Evolutionary conservation across 495 filamentous ascomycete species (phyloP).

Genomic region (Neurospora sp.): DNA sequence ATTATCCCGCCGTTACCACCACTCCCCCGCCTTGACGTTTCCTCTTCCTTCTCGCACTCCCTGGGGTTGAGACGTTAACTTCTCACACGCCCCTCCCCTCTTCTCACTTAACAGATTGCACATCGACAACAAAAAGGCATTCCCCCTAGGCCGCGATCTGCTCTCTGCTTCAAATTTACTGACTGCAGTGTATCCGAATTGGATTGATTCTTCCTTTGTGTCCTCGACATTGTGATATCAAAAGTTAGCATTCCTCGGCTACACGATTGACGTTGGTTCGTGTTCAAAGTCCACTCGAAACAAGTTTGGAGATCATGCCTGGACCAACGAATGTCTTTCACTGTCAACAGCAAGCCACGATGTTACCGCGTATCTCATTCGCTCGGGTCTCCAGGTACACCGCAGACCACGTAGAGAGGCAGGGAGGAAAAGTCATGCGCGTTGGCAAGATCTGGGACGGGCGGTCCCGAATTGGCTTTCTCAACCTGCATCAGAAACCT

Average conservation of each 20-base stretch:
- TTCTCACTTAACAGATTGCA: not conserved
- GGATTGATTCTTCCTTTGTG: not conserved
- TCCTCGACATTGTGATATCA: not conserved
- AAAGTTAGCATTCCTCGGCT: not conserved
- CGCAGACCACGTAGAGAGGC: not conserved
- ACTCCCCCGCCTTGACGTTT: no score
- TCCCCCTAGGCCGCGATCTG: no score
- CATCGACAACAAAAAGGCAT: no score
- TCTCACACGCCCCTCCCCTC: not conserved
- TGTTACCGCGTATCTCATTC: not conserved
- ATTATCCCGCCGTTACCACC: no score
- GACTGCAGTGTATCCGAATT: not conserved
- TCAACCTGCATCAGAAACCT: not conserved
- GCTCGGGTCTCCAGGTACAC: not conserved
- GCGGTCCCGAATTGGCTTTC: not conserved
- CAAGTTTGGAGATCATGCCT: not conserved
- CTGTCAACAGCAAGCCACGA: not conserved
- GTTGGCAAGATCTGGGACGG: not conserved
- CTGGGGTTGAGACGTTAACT: not conserved
- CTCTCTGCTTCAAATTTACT: not conserved
- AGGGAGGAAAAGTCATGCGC: not conserved
- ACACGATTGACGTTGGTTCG: not conserved
- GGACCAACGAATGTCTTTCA: not conserved
- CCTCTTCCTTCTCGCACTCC: no score
- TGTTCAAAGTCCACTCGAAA: not conserved